Percentiles rank a stretch among this genome's conserved stretches.
These are phyloP conservation scores for Pythium aristosporum DNA, from an alignment of 352 stramenopile species.

Conservation along the genomic window DNA sequence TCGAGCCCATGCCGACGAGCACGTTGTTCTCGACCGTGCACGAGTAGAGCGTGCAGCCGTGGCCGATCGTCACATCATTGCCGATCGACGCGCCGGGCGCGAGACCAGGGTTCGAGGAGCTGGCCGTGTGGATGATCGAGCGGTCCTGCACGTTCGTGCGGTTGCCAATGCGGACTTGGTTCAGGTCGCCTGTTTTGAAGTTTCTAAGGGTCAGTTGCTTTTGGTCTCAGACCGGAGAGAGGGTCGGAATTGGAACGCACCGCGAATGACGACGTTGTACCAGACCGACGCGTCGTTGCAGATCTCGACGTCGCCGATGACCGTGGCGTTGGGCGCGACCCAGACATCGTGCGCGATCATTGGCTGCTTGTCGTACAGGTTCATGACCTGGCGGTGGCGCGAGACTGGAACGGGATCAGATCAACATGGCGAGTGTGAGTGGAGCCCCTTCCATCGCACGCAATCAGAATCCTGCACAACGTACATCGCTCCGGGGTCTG, in stretches of 20 bases:
- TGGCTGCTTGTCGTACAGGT: constrained; percentile 91
- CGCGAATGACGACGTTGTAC: constrained; percentile 96
- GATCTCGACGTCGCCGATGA: constrained; percentile 96
- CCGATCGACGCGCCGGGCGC: constrained; percentile 91
- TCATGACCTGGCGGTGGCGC: constrained; percentile 92
- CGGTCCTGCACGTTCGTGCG: constrained; percentile 97
- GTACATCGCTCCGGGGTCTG: constrained; percentile 90
- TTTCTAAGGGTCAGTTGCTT: background rate
- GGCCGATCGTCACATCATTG: constrained; percentile 95
- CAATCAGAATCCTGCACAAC: constrained; percentile 7
- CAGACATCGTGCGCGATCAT: constrained; percentile 90
- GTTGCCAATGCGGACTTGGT: constrained; percentile 94
- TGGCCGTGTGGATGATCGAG: constrained; percentile 93
- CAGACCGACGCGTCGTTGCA: constrained; percentile 93
- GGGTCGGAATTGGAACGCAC: constrained; percentile 21
- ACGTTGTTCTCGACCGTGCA: constrained; percentile 95
- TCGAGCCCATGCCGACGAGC: constrained; percentile 95
- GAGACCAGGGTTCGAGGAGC: constrained; percentile 68
- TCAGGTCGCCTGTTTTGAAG: constrained; percentile 67
- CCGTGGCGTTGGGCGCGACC: constrained; percentile 95
- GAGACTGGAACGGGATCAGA: constrained; percentile 55
- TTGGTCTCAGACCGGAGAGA: too few relatives aligned
- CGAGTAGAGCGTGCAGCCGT: constrained; percentile 95
- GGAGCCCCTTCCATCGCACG: background rate
- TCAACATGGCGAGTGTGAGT: background rate